These are phyloP conservation scores for Aspergillus proliferans DNA, from an alignment of 2,329 filamentous ascomycete species.

Conservation along the genomic window DNA sequence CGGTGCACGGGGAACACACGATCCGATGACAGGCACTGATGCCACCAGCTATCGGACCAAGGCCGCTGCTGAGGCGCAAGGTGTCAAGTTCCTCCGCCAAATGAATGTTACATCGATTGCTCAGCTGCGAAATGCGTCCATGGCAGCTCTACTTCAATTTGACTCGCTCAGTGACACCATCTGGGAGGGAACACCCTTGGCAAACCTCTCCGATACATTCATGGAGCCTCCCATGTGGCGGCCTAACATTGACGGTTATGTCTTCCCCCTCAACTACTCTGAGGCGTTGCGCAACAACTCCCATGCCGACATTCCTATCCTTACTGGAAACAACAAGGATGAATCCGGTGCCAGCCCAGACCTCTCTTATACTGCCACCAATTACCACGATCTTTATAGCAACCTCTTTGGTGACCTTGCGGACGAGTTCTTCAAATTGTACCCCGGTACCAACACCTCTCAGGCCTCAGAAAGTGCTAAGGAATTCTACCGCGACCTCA, in stretches of 20 bases:
- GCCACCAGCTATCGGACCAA: conserved; percentile 22
- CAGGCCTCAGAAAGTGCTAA: conserved; percentile 8
- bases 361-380: conserved; percentile 6
- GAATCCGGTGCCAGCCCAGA: conserved; percentile 14
- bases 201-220: conserved; percentile 8
- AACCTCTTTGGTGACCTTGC: conserved; percentile 15
- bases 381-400: conserved; percentile 12
- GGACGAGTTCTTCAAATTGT: conserved; percentile 15
- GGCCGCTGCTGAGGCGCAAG: conserved; percentile 13
- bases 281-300: conserved; percentile 10
- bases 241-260: conserved; percentile 24
- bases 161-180: conserved; percentile 15
- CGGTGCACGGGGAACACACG: conserved; percentile 25
- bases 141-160: conserved; percentile 26
- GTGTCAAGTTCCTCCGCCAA: conserved; percentile 30
- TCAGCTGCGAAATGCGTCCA: conserved; percentile 35
- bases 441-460: conserved; percentile 16
- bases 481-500: too few species aligned
- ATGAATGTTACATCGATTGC: conserved; percentile 36
- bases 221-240: conserved; percentile 20
- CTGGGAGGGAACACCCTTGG: conserved; percentile 17
- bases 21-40: conserved; percentile 20
- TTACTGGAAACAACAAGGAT: conserved; percentile 23
- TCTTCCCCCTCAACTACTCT: conserved; percentile 17
- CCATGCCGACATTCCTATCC: conserved; percentile 21